Evolutionary conservation across 148 eudicot genomes (phyloP).

Genomic region (Hydrangea macrophylla): DNA sequence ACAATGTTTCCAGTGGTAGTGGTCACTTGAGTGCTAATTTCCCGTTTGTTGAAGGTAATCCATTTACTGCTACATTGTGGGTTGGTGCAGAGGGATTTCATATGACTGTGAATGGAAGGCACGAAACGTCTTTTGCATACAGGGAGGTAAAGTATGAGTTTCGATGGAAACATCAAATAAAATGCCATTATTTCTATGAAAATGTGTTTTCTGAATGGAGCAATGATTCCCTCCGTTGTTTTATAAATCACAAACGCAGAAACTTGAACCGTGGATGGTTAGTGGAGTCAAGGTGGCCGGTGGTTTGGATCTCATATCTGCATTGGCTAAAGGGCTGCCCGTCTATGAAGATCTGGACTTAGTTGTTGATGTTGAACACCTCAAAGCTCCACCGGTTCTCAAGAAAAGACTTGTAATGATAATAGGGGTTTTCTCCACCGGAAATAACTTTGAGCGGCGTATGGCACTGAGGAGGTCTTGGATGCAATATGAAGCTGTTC

Average conservation of each 20-base stretch:
- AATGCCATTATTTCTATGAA: not conserved
- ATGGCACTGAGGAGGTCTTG: slow-evolving; percentile 93
- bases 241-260: slow-evolving; percentile 43
- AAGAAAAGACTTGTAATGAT: slow-evolving; percentile 49
- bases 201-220: not conserved
- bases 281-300: slow-evolving; percentile 66
- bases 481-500: slow-evolving; percentile 95
- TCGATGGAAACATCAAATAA: slow-evolving; percentile 1
- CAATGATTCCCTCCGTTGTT: not conserved
- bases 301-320: slow-evolving; percentile 59
- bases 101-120: slow-evolving; percentile 95
- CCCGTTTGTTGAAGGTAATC: slow-evolving; percentile 74
- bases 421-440: slow-evolving; percentile 87
- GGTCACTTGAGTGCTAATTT: slow-evolving; percentile 46
- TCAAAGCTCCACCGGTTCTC: slow-evolving; percentile 57
- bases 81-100: slow-evolving; percentile 88
- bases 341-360: slow-evolving; percentile 65
- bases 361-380: slow-evolving; percentile 44
- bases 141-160: slow-evolving; percentile 54
- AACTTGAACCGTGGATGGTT: slow-evolving; percentile 90
- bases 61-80: slow-evolving; percentile 81
- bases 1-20: slow-evolving; percentile 35
- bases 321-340: slow-evolving; percentile 78
- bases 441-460: slow-evolving; percentile 89
- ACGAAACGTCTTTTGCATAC: slow-evolving; percentile 82